phyloP scores from a whole-genome alignment of 116 monocot genomes.

The Papilionanthe hybrid region DNA sequence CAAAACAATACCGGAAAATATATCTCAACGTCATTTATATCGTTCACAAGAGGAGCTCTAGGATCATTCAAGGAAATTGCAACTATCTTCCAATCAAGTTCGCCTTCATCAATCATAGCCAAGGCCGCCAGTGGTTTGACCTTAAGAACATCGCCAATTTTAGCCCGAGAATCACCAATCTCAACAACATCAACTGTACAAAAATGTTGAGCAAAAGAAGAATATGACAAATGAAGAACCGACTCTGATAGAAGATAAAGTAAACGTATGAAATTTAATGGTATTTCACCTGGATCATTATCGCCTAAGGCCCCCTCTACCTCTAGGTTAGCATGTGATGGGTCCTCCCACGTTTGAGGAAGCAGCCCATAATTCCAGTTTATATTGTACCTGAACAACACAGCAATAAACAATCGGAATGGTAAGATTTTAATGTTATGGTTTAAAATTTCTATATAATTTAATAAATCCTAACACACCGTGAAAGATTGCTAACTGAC shows the following conservation, averaged over 20 bases:
- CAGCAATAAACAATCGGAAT: not conserved
- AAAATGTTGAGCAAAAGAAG: slow-evolving; percentile 4
- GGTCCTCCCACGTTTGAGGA: slow-evolving; percentile 99
- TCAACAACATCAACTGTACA: slow-evolving; percentile 89
- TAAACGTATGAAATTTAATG: not conserved
- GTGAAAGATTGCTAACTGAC: not conserved
- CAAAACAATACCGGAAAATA: slow-evolving; percentile 57
- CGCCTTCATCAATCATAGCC: slow-evolving; percentile 98
- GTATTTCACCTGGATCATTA: slow-evolving; percentile 80
- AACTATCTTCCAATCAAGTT: slow-evolving; percentile 98
- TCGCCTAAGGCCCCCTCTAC: slow-evolving; percentile 92
- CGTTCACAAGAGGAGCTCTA: slow-evolving; percentile 82
- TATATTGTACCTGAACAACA: slow-evolving; percentile 67
- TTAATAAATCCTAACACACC: not conserved
- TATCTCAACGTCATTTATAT: slow-evolving; percentile 65
- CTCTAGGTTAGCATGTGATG: slow-evolving; percentile 65
- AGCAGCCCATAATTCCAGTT: slow-evolving; percentile 98
- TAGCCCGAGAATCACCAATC: slow-evolving; percentile 75
- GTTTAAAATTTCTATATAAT: not conserved
- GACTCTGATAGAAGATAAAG: not conserved
- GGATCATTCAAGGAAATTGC: slow-evolving; percentile 95
- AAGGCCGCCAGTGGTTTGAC: slow-evolving; percentile 92
- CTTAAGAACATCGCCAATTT: slow-evolving; percentile 76
- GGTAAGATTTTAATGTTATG: not conserved
- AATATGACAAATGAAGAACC: not conserved